A percentile compares a stretch with the other conserved stretches of the same genome.
These are phyloP conservation scores for Fremontodendron californicum DNA, from an alignment of 345 rosid genomes.

Conservation along the genomic window DNA sequence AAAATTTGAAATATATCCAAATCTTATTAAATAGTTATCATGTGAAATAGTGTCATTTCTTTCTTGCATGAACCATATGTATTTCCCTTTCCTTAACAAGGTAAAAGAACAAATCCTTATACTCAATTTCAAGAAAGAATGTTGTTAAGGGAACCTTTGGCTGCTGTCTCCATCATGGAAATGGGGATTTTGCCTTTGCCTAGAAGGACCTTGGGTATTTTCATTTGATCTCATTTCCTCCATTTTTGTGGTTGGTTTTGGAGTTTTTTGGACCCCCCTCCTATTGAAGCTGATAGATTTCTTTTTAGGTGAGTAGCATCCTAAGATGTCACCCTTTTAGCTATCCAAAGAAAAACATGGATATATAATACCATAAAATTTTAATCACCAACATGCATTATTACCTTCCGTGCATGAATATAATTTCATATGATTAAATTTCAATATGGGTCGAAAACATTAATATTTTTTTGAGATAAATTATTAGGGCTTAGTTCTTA, in stretches of 20 bases:
- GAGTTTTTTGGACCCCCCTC: background rate
- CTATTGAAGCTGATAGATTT: slow-evolving; percentile 7
- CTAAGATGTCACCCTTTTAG: slow-evolving; percentile 29
- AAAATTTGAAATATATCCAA: background rate
- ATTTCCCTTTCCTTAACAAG: slow-evolving; percentile 18
- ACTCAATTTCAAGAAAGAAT: background rate
- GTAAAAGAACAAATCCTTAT: background rate
- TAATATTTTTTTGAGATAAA: background rate
- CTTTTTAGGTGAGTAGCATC: slow-evolving; percentile 28
- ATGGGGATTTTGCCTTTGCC: background rate
- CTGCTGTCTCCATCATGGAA: slow-evolving; percentile 5
- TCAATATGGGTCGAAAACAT: background rate
- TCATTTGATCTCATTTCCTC: background rate
- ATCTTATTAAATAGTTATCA: background rate
- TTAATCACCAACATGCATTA: background rate
- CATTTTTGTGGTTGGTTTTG: slow-evolving; percentile 14
- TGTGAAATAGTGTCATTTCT: background rate
- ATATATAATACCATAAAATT: background rate
- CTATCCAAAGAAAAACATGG: slow-evolving; percentile 15
- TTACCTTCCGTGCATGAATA: background rate
- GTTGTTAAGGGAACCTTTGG: background rate
- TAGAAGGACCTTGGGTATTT: background rate
- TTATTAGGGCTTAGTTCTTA: slow-evolving; percentile 4
- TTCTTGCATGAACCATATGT: background rate
- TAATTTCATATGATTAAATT: background rate